These are phyloP conservation scores for Hamigera avellanea DNA, from an alignment of 495 filamentous ascomycete genomes.

Conservation along the genomic window DNA sequence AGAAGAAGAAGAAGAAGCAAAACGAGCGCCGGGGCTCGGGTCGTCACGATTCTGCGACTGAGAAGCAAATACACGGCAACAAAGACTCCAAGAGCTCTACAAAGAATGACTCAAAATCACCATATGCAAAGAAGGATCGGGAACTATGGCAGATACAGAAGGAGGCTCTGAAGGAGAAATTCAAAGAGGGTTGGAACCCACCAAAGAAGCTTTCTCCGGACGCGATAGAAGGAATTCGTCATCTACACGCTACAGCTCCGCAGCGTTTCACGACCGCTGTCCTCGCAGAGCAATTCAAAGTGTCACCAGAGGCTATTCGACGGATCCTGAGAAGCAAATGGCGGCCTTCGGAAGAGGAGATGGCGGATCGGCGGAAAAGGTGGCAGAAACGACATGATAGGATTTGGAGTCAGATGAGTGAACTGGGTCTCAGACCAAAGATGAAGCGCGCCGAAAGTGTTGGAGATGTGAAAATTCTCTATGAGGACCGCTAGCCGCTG, in stretches of 20 bases:
- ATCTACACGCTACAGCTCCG: constrained; percentile 63
- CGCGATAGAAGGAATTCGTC: constrained; percentile 74
- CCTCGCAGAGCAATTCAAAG: constrained; percentile 67
- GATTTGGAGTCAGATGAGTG: constrained; percentile 66
- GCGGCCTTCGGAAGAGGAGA: constrained; percentile 53
- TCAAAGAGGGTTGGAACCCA: constrained; percentile 65
- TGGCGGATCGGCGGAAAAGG: constrained; percentile 45
- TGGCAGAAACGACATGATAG: constrained; percentile 72
- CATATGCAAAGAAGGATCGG: constrained; percentile 14
- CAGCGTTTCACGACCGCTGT: constrained; percentile 60
- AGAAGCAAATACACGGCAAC: constrained; percentile 1
- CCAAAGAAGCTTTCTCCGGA: constrained; percentile 83
- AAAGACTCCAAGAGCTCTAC: constrained; percentile 1
- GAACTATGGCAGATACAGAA: constrained; percentile 68
- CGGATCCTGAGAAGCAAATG: constrained; percentile 80
- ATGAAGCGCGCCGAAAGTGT: constrained; percentile 13
- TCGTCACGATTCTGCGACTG: constrained; percentile 1
- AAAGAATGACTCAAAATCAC: background rate
- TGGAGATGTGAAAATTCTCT: constrained; percentile 17
- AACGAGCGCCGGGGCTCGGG: constrained; percentile 3
- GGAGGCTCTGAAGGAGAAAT: constrained; percentile 55
- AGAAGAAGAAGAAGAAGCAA: background rate
- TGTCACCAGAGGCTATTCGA: constrained; percentile 77
- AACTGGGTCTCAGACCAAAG: constrained; percentile 51
- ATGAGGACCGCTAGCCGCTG: too few species aligned